Percentiles rank a stretch among this genome's conserved stretches.
Conservation (phyloP, 78 protist species). For the Speleostelium caveatum region DNA sequence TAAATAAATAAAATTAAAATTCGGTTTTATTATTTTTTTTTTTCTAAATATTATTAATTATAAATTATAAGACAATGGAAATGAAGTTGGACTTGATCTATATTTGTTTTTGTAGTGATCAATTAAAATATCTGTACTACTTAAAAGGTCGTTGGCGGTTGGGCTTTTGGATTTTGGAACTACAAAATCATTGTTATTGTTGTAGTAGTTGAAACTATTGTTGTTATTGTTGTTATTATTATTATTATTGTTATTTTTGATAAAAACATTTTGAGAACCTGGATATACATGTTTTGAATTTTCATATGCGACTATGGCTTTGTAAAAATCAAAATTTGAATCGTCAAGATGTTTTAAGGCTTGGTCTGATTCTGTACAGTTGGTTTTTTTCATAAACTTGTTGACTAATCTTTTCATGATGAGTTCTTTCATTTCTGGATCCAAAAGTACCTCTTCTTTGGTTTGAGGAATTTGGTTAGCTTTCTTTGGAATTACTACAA, state of each 20-base stretch:
- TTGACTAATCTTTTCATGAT: slow-evolving; percentile 19
- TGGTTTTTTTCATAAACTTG: slow-evolving; percentile 29
- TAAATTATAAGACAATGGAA: too few species aligned
- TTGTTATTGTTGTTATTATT: background rate
- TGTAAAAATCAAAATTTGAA: slow-evolving; percentile 18
- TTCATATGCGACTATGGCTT: slow-evolving; percentile 13
- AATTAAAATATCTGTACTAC: too few species aligned
- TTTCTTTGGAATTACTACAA: slow-evolving; percentile 51
- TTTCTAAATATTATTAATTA: too few species aligned
- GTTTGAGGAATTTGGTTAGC: slow-evolving; percentile 23
- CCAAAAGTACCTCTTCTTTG: background rate
- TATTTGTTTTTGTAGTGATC: too few species aligned
- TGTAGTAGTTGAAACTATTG: too few species aligned
- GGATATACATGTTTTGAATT: background rate
- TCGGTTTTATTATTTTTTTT: too few species aligned
- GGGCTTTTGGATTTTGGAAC: too few species aligned
- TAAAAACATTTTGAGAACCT: background rate
- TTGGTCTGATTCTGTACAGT: slow-evolving; percentile 19
- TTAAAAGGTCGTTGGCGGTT: too few species aligned
- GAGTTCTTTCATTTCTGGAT: slow-evolving; percentile 19
- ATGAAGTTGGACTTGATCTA: too few species aligned
- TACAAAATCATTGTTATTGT: too few species aligned
- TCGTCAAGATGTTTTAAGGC: slow-evolving; percentile 7
- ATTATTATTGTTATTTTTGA: too few species aligned
- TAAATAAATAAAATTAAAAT: too few species aligned